Evolutionary conservation across 805 yeast genomes (phyloP).

Genomic region (Lachancea meyersii): DNA sequence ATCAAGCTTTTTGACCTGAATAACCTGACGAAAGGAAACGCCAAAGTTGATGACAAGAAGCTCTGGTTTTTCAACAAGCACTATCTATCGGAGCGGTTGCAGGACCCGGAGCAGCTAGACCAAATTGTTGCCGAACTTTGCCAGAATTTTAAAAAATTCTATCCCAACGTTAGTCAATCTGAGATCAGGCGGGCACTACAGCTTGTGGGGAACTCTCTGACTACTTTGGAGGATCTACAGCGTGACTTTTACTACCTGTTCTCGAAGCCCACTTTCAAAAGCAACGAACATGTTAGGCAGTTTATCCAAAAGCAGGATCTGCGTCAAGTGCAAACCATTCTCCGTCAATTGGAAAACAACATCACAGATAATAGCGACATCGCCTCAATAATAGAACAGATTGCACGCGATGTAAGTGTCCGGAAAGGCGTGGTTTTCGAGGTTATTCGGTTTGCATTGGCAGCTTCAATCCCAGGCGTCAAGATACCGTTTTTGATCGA

Average conservation of each 20-base stretch:
- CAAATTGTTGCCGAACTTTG: constrained; percentile 34
- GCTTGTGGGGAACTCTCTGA: constrained; percentile 44
- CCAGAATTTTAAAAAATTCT: constrained; percentile 18
- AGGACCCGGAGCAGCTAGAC: constrained; percentile 32
- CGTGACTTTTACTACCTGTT: constrained; percentile 46
- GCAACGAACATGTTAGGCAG: constrained; percentile 25
- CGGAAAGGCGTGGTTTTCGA: constrained; percentile 43
- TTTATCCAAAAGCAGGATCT: constrained; percentile 25
- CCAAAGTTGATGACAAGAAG: constrained; percentile 79
- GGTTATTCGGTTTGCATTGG: constrained; percentile 57
- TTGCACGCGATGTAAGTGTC: constrained; percentile 8
- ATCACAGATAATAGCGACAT: constrained; percentile 7
- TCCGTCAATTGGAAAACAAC: constrained; percentile 14
- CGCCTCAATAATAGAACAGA: constrained; percentile 8
- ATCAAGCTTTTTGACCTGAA: constrained; percentile 53
- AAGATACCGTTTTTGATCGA: constrained; percentile 53
- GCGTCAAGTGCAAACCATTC: constrained; percentile 10
- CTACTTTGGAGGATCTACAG: constrained; percentile 48
- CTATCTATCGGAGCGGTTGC: constrained; percentile 46
- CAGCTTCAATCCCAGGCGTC: constrained; percentile 67
- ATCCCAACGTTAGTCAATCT: constrained; percentile 17
- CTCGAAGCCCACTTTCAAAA: constrained; percentile 24
- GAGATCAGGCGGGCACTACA: constrained; percentile 38
- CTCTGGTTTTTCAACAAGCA: constrained; percentile 70
- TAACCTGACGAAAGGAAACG: constrained; percentile 85